phyloP scores from a whole-genome alignment of 2,329 filamentous ascomycete genomes.

The Ceratocystis diversiconidia region DNA sequence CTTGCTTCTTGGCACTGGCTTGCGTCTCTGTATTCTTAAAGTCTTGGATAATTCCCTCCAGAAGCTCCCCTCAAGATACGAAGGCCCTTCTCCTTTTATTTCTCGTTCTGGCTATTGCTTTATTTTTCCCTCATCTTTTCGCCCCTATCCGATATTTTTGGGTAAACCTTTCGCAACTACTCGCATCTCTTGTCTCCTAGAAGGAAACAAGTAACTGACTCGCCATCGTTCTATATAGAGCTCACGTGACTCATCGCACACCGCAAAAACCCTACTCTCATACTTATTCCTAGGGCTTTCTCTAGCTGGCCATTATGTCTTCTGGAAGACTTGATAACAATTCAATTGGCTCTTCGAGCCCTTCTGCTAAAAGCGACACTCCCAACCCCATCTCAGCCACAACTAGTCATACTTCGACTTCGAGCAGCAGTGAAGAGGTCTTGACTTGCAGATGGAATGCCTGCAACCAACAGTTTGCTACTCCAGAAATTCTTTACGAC shows the following conservation, averaged over 20 bases:
- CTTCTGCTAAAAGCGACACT: conserved; percentile 39
- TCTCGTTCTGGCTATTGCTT: background rate
- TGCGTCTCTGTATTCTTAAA: conserved; percentile 12
- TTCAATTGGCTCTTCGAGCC: conserved; percentile 23
- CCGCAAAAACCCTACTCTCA: background rate
- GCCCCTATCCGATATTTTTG: background rate
- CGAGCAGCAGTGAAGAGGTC: conserved; percentile 35
- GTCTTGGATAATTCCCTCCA: conserved; percentile 15
- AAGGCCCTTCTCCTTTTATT: background rate
- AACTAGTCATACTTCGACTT: conserved; percentile 28
- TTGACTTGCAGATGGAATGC: conserved; percentile 47
- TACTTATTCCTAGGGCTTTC: background rate
- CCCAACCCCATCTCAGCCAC: conserved; percentile 38
- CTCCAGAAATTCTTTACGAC: conserved; percentile 55
- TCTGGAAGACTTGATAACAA: conserved; percentile 16
- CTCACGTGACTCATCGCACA: background rate
- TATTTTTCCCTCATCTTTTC: background rate
- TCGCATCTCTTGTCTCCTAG: background rate
- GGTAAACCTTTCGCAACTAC: background rate
- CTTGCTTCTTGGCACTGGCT: conserved; percentile 14
- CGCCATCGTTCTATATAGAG: background rate
- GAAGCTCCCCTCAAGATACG: background rate
- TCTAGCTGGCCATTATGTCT: conserved; percentile 5
- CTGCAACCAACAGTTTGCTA: conserved; percentile 44
- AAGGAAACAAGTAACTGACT: background rate